Conservation (phyloP, 78 protist species). For the Cyanophora paradoxa region DNA sequence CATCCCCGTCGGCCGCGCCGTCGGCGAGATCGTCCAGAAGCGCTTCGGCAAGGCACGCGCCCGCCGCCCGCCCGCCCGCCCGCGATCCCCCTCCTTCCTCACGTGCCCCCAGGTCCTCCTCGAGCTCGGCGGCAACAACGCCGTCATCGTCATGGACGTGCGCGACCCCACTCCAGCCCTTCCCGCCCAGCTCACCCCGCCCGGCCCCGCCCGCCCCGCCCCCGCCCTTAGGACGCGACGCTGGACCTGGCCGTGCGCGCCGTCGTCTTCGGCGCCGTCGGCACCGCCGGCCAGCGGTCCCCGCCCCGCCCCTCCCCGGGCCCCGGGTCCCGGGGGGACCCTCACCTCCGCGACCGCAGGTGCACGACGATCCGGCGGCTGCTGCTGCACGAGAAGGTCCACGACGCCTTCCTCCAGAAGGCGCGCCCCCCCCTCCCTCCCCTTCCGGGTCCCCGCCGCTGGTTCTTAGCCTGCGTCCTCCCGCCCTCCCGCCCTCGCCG, state of each 20-base stretch:
- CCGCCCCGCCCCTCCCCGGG: no score
- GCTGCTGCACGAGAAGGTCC: slow-evolving; percentile 62
- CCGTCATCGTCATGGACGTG: slow-evolving; percentile 32
- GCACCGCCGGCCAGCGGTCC: slow-evolving; percentile 90
- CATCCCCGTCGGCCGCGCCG: slow-evolving; percentile 61
- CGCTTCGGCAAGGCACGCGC: slow-evolving; percentile 45
- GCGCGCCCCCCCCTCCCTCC: no score
- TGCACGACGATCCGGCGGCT: slow-evolving; percentile 80
- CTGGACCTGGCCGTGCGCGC: slow-evolving; percentile 64
- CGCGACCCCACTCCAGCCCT: background rate
- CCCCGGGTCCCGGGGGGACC: no score
- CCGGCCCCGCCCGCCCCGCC: no score
- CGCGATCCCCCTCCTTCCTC: background rate
- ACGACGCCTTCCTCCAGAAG: slow-evolving; percentile 54
- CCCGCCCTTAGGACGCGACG: slow-evolving; percentile 76
- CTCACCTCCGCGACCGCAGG: no score
- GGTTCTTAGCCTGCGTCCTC: slow-evolving; percentile 56
- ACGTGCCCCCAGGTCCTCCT: slow-evolving; percentile 47
- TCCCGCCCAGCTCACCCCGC: background rate
- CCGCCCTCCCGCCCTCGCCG: background rate
- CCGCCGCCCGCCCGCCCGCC: no score
- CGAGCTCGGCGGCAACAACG: slow-evolving; percentile 90
- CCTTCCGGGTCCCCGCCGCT: no score
- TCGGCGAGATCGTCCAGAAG: slow-evolving; percentile 39
- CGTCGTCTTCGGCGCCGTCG: slow-evolving; percentile 83